Percentiles rank a stretch among this genome's conserved stretches.
Conservation (phyloP, 1,139 yeast species). For the Sugiyamaella paludigena region DNA sequence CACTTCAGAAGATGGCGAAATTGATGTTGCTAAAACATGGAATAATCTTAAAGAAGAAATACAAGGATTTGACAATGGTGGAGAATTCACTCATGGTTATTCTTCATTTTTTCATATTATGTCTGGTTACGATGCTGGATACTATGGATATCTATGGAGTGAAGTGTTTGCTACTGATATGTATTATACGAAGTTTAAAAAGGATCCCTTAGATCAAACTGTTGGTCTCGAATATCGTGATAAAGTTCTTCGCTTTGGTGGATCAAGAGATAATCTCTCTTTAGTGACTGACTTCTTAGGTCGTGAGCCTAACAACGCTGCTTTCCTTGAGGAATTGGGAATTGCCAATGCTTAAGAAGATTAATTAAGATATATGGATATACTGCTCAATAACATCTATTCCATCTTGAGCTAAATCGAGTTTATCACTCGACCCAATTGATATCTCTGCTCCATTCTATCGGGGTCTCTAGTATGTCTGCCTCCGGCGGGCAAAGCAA, state of each 20-base stretch:
- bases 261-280: conserved; percentile 65
- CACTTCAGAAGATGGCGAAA: conserved; percentile 45
- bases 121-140: conserved; percentile 84
- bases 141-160: conserved; percentile 84
- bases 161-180: conserved; percentile 84
- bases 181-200: conserved; percentile 66
- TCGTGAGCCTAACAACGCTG: conserved; percentile 68
- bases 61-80: conserved; percentile 52
- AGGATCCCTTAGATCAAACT: conserved; percentile 61
- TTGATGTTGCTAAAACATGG: conserved; percentile 54
- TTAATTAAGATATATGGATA: too few species aligned
- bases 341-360: too few species aligned
- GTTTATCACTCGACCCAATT: too few species aligned
- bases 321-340: conserved; percentile 67
- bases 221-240: conserved; percentile 70
- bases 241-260: conserved; percentile 67
- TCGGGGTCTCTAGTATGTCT: too few species aligned
- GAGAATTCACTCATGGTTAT: conserved; percentile 61
- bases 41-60: conserved; percentile 59
- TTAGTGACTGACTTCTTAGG: conserved; percentile 66
- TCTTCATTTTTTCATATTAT: conserved; percentile 79
- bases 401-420: too few species aligned
- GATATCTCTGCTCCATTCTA: too few species aligned
- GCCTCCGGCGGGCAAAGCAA: too few species aligned
- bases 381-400: too few species aligned